Base-by-base conservation (phyloP, 805 yeast genomes). In the Suhomyces vadensis region DNA sequence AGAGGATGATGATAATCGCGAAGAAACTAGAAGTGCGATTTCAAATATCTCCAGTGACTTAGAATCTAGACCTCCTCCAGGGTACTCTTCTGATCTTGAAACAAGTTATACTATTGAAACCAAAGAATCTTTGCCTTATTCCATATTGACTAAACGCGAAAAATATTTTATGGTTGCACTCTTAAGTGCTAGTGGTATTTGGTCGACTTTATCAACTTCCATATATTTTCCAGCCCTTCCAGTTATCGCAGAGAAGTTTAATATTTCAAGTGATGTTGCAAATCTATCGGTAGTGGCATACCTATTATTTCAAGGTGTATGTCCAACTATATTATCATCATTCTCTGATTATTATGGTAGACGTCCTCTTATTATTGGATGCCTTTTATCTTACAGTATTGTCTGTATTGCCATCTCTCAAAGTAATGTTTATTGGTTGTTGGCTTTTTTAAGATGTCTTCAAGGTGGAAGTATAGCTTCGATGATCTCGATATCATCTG, bases 381-480 rank as follows among this genome's bases (percentile, higher is more conserved):
- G 89, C 27, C 59, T 85, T 21, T 10, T 73, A 0, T 65, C 82
- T 1, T 88, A 79, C 53, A 64, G 80, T 14, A 81, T 72, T 6
- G 80, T 87, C 0, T 80, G 85, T 60, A 60, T 85, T 27, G 94
- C 86, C 0, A 61, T 89, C 10, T 87, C 95, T 0, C 67, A 74
- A 19, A 64, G 81, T 1, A 64, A 78, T 17, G 73, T 66, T 1
- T 86, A 81, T 57, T 78, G 85, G 65, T 69, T 80, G 19, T 65
- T 89, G n/a, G 63, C 85, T 5, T 77, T 83, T 1, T 64, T 89
- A 25, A 66, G 96, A 48, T 79, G 88, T 60, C 51, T 86, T n/a
- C 91, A 87, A 56, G 90, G 95, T 0, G 73, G 83, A 6, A 89
- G 87, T 10, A 82, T 83, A 4, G 82, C 94, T 0, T 89, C 95